phyloP scores from a whole-genome alignment of 2,329 filamentous ascomycete species.

The Stachybotrys chartarum region DNA sequence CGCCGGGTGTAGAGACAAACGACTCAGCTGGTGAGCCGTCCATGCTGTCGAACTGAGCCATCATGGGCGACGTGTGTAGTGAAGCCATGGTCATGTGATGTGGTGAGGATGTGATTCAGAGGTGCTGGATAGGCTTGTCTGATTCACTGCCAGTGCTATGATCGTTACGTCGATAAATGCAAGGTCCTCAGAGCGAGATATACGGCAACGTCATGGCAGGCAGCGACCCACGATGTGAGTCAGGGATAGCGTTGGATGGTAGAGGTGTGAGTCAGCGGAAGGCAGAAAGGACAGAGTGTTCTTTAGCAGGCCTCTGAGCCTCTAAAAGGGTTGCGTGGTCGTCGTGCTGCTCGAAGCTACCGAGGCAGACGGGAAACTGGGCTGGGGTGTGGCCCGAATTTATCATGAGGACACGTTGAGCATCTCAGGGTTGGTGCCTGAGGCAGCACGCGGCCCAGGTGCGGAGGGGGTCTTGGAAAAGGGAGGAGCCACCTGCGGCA shows the following conservation, averaged over 20 bases:
- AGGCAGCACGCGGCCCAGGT: slow-evolving; percentile 13
- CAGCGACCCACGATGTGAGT: slow-evolving; percentile 13
- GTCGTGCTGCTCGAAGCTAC: not conserved
- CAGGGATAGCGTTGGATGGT: slow-evolving; percentile 6
- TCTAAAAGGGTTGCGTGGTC: slow-evolving; percentile 1
- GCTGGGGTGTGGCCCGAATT: slow-evolving; percentile 18
- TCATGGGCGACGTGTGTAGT: slow-evolving; percentile 31
- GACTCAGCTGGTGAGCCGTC: slow-evolving; percentile 43
- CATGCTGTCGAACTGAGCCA: slow-evolving; percentile 39
- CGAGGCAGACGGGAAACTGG: slow-evolving; percentile 8
- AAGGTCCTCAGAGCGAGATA: slow-evolving; percentile 8
- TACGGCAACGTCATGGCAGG: slow-evolving; percentile 13
- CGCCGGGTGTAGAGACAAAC: slow-evolving; percentile 41
- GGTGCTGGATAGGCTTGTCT: slow-evolving; percentile 2
- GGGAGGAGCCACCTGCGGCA: not conserved
- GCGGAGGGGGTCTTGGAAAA: slow-evolving; percentile 5
- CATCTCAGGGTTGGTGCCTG: slow-evolving; percentile 17
- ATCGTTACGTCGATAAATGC: not conserved
- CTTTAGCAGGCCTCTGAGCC: slow-evolving; percentile 4
- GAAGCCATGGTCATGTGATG: slow-evolving; percentile 26
- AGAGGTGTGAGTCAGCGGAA: slow-evolving; percentile 12
- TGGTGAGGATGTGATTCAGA: slow-evolving; percentile 8
- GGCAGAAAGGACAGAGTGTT: slow-evolving; percentile 5
- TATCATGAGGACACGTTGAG: slow-evolving; percentile 28
- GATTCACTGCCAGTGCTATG: not conserved